These are phyloP conservation scores for Chenopodium berlandieri DNA, from an alignment of 148 eudicot species.

Conservation along the genomic window DNA sequence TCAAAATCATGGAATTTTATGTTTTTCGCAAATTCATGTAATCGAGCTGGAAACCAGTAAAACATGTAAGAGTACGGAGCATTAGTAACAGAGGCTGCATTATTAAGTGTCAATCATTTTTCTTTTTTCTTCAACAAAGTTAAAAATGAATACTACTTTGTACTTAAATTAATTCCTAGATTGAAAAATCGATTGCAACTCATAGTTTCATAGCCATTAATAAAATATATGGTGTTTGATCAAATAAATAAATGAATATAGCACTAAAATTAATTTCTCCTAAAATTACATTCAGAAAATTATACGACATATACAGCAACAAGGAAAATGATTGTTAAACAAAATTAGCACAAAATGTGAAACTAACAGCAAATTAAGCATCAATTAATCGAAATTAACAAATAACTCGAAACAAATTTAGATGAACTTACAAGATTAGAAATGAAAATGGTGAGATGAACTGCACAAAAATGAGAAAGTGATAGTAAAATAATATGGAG, in stretches of 20 bases:
- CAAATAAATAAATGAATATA: no score
- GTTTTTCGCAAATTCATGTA: background rate
- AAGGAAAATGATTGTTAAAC: background rate
- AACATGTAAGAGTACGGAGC: no score
- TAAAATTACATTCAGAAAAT: background rate
- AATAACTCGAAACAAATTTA: background rate
- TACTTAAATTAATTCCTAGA: no score
- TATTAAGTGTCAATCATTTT: background rate
- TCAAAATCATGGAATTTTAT: no score
- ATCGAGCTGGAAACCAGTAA: background rate
- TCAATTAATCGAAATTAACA: background rate
- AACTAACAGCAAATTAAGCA: background rate
- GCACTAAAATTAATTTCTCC: no score
- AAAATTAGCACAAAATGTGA: background rate
- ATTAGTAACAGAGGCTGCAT: background rate
- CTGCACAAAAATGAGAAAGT: background rate
- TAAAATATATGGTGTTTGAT: no score
- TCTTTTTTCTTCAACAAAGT: no score
- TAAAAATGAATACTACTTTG: no score
- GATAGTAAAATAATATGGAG: background rate
- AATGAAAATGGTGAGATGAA: background rate
- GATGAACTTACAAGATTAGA: conserved; percentile 5
- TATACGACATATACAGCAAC: background rate
- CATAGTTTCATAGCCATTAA: no score
- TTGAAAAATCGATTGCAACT: no score